Percentiles rank a stretch among this genome's conserved stretches.
These are phyloP conservation scores for Paramecium bursaria DNA, from an alignment of 73 alveolate species.

Conservation along the genomic window DNA sequence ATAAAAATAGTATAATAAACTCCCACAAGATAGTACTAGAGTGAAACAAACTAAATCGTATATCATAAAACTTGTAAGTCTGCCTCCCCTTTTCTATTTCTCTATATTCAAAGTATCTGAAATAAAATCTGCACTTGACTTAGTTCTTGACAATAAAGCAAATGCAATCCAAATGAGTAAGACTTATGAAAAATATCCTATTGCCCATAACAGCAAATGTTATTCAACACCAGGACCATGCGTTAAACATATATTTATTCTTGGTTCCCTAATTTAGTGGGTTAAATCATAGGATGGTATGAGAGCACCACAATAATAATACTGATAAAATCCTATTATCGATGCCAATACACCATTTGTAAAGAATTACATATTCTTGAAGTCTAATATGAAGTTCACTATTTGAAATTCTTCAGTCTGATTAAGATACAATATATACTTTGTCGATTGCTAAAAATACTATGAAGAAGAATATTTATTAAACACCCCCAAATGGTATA, in stretches of 20 bases:
- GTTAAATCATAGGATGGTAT: constrained; percentile 26
- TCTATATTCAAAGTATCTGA: background rate
- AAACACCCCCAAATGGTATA: constrained; percentile 18
- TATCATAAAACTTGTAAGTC: constrained; percentile 50
- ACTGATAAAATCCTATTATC: constrained; percentile 1
- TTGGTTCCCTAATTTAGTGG: too few relatives aligned
- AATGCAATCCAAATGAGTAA: constrained; percentile 52
- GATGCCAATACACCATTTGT: constrained; percentile 11
- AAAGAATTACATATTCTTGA: constrained; percentile 43
- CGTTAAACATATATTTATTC: constrained; percentile 17
- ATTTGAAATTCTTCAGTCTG: constrained; percentile 38
- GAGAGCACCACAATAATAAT: constrained; percentile 29
- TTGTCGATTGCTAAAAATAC: constrained; percentile 39
- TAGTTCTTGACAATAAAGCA: constrained; percentile 30
- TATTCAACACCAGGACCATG: constrained; percentile 31
- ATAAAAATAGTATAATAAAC: background rate
- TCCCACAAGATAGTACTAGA: background rate
- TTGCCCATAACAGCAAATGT: background rate
- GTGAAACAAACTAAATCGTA: constrained; percentile 46
- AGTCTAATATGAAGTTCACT: constrained; percentile 27
- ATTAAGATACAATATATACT: too few relatives aligned
- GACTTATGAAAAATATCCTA: constrained; percentile 25
- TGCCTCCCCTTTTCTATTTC: constrained; percentile 25
- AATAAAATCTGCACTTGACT: constrained; percentile 48
- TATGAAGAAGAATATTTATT: background rate